Conservation (phyloP, 2,329 filamentous ascomycete genomes). For the Botrytis fabae region DNA sequence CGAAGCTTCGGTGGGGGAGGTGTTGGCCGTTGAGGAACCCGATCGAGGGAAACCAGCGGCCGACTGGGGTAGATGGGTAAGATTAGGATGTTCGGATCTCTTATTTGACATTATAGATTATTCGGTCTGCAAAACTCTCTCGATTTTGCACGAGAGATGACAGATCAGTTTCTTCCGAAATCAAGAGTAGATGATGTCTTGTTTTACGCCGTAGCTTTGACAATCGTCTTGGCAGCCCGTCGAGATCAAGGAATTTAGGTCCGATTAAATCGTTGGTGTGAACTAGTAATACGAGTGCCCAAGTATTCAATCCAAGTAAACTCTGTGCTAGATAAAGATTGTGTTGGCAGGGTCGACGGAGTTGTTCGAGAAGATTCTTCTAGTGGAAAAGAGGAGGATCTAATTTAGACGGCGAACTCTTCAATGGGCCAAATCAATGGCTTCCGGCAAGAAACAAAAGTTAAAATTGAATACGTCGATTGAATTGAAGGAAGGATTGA, state of each 20-base stretch:
- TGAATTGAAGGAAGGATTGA: constrained; percentile 33
- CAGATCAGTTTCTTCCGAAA: constrained; percentile 27
- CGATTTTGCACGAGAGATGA: constrained; percentile 37
- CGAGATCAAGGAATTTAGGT: background rate
- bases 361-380: constrained; percentile 11
- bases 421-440: constrained; percentile 34
- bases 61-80: constrained; percentile 69
- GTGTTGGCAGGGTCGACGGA: constrained; percentile 27
- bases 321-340: constrained; percentile 25
- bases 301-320: background rate
- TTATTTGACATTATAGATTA: constrained; percentile 92
- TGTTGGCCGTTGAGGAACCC: constrained; percentile 75
- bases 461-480: constrained; percentile 24
- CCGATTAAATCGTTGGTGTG: background rate
- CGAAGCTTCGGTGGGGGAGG: constrained; percentile 75
- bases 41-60: constrained; percentile 48
- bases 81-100: constrained; percentile 82
- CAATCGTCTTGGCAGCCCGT: background rate
- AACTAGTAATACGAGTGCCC: constrained; percentile 19
- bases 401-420: constrained; percentile 31
- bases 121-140: constrained; percentile 36
- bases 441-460: constrained; percentile 14
- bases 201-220: constrained; percentile 15
- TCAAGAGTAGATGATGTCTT: background rate
- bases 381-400: constrained; percentile 27